These are phyloP conservation scores for Picochlorum sp. DNA, from an alignment of 139 green algal genomes.

Conservation along the genomic window DNA sequence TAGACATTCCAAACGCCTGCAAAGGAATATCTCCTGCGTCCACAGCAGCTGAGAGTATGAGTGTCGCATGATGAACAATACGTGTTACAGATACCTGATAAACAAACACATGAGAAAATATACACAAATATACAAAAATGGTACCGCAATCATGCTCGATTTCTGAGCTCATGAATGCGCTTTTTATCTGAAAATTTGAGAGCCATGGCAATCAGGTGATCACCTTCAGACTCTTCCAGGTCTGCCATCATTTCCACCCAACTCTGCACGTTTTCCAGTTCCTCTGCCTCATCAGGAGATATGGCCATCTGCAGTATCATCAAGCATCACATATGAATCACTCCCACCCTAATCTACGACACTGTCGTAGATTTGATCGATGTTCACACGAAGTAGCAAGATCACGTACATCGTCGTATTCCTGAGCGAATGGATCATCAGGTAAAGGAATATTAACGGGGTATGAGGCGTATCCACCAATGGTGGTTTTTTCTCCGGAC, in stretches of 20 bases:
- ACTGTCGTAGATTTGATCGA: too few relatives aligned
- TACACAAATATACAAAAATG: too few relatives aligned
- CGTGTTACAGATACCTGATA: too few relatives aligned
- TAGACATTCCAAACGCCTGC: conserved; percentile 19
- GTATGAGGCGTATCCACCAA: not conserved
- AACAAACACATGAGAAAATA: too few relatives aligned
- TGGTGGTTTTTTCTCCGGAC: not conserved
- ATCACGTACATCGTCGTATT: not conserved
- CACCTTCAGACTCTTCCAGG: conserved; percentile 19
- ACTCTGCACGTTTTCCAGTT: conserved; percentile 24
- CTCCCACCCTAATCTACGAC: too few relatives aligned
- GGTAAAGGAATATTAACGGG: conserved; percentile 6
- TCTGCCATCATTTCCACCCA: conserved; percentile 30
- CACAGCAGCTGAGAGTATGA: conserved; percentile 2
- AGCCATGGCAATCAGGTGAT: conserved; percentile 19
- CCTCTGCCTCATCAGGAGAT: conserved; percentile 18
- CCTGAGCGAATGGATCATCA: conserved; percentile 9
- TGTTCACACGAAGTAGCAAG: too few relatives aligned
- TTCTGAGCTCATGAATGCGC: not conserved
- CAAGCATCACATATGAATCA: not conserved
- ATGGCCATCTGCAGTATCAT: conserved; percentile 14
- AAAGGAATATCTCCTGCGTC: conserved; percentile 8
- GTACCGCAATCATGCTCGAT: too few relatives aligned
- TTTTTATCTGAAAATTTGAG: not conserved
- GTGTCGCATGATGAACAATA: not conserved